phyloP scores from a whole-genome alignment of 2,329 filamentous ascomycete species.

The Zasmidium citrigriseum region DNA sequence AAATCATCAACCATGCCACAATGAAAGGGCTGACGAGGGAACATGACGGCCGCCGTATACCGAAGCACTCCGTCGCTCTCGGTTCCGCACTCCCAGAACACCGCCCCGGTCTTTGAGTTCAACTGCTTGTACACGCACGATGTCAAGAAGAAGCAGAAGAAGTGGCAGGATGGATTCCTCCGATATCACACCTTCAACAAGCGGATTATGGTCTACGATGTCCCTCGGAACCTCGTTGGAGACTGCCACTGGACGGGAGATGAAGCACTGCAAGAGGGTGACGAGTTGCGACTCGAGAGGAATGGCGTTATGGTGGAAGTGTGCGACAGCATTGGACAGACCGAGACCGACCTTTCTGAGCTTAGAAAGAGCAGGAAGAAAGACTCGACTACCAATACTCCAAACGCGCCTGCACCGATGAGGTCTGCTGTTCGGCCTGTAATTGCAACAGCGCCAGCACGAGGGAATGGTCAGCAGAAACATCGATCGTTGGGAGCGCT shows the following conservation, averaged over 20 bases:
- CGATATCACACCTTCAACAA: conserved; percentile 91
- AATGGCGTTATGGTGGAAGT: conserved; percentile 79
- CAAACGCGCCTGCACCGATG: neutral
- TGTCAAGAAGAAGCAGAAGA: conserved; percentile 80
- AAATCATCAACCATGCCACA: neutral
- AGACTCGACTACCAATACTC: conserved; percentile 28
- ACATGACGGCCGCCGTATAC: conserved; percentile 35
- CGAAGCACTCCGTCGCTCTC: conserved; percentile 39
- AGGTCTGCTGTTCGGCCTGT: neutral
- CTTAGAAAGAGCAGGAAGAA: conserved; percentile 70
- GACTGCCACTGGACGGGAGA: conserved; percentile 78
- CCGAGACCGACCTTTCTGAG: conserved; percentile 75
- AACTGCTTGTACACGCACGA: conserved; percentile 87
- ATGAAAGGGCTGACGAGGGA: neutral
- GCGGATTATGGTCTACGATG: conserved; percentile 86
- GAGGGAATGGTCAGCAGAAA: conserved; percentile 42
- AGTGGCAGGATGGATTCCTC: conserved; percentile 90
- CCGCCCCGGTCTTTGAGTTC: conserved; percentile 77
- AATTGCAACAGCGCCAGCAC: conserved; percentile 15
- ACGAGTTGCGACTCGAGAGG: conserved; percentile 77
- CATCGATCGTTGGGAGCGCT: conserved; percentile 64
- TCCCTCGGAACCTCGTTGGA: conserved; percentile 75
- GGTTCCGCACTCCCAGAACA: conserved; percentile 59
- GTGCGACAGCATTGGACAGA: conserved; percentile 69
- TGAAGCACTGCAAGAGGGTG: conserved; percentile 72